phyloP scores from a whole-genome alignment of 805 yeast genomes.

The Schizosaccharomyces osmophilus region DNA sequence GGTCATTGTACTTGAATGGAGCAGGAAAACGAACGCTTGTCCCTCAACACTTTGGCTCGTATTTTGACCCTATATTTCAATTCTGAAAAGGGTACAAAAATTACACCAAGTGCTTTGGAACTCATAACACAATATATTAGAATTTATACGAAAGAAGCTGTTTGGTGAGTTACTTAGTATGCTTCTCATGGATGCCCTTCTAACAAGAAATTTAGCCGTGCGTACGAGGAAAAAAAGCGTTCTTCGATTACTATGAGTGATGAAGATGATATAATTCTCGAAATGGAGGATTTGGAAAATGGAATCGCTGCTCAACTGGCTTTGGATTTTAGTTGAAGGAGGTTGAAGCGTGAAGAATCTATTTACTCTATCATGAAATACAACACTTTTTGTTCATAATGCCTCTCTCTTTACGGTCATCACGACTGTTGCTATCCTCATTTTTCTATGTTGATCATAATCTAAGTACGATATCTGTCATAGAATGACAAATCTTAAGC shows the following conservation, averaged over 20 bases:
- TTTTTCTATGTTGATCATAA: no score
- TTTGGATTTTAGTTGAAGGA: not conserved
- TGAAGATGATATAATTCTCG: not conserved
- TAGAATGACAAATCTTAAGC: no score
- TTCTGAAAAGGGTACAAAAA: not conserved
- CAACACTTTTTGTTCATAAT: no score
- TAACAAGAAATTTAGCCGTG: not conserved
- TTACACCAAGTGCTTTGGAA: not conserved
- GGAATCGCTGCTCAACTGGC: not conserved
- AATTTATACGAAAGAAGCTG: not conserved
- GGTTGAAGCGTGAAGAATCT: not conserved
- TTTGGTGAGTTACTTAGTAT: not conserved
- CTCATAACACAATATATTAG: not conserved
- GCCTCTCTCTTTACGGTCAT: no score
- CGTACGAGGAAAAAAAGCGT: not conserved
- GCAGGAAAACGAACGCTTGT: not conserved
- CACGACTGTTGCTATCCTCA: no score
- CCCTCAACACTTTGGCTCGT: constrained; percentile 1
- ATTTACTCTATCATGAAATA: not conserved
- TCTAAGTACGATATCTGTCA: no score
- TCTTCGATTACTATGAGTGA: not conserved
- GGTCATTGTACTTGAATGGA: not conserved
- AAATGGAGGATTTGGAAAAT: constrained; percentile 1
- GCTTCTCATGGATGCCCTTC: not conserved
- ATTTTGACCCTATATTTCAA: not conserved